Evolutionary conservation across 768 basidiomycete genomes (phyloP).

Genomic region (Phaeolepiota aurea): DNA sequence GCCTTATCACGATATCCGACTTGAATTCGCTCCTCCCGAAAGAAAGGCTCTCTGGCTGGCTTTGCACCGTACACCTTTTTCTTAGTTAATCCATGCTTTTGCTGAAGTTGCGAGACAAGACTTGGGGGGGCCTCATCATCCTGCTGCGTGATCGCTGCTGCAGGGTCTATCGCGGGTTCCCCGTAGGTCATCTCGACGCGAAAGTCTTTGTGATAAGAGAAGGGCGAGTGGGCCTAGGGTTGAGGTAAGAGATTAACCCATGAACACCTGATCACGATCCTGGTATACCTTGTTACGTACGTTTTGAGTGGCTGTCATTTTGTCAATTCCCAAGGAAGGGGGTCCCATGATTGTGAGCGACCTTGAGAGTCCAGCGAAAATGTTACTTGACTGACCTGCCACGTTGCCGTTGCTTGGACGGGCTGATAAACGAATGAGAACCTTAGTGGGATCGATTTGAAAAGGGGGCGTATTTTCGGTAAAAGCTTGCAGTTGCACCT

Average conservation of each 20-base stretch:
- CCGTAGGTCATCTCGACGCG: too few relatives aligned
- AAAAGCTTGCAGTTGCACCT: conserved; percentile 29
- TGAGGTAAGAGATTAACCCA: background rate
- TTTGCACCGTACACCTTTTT: conserved; percentile 57
- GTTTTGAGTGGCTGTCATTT: background rate
- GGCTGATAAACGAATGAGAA: conserved; percentile 37
- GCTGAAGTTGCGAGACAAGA: conserved; percentile 56
- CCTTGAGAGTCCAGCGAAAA: background rate
- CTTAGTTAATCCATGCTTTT: conserved; percentile 62
- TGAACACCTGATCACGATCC: background rate
- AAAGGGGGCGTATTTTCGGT: conserved; percentile 35
- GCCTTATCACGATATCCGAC: conserved; percentile 14
- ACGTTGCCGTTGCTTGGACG: conserved; percentile 12
- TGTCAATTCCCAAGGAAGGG: background rate
- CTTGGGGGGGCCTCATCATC: conserved; percentile 28
- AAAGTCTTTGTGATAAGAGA: too few relatives aligned
- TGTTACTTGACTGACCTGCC: conserved; percentile 7
- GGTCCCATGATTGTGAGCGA: background rate
- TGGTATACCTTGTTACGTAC: background rate
- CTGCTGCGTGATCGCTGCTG: background rate
- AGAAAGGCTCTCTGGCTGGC: conserved; percentile 41
- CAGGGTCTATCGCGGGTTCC: too few relatives aligned
- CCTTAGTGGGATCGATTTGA: conserved; percentile 22
- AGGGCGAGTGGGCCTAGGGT: too few relatives aligned
- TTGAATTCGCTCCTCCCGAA: conserved; percentile 39